Conservation (phyloP, 176 grass and related monocot species). For the Aegilops bicornis region DNA sequence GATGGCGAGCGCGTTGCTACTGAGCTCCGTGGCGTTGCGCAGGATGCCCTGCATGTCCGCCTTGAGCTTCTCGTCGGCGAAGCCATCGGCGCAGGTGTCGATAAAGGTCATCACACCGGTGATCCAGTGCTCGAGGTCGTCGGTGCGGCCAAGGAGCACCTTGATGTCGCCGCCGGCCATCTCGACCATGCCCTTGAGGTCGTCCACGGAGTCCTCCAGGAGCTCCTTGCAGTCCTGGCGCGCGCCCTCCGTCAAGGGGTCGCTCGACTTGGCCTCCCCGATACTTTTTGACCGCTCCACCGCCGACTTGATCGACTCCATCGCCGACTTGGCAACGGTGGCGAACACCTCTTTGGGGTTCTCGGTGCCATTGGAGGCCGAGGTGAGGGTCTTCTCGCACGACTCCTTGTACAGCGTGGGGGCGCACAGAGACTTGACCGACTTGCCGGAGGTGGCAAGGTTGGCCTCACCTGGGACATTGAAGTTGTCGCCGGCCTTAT, state of each 20-base stretch:
- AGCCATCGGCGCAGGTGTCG: constrained; percentile 71
- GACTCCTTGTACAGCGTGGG: constrained; percentile 72
- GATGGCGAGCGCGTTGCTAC: constrained; percentile 86
- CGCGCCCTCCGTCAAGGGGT: constrained; percentile 43
- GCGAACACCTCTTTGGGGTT: constrained; percentile 49
- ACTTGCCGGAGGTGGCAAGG: constrained; percentile 52
- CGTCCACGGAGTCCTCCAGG: constrained; percentile 58
- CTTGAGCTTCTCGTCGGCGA: constrained; percentile 60
- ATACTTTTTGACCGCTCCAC: constrained; percentile 23
- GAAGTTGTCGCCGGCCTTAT: constrained; percentile 40
- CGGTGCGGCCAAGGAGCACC: constrained; percentile 43
- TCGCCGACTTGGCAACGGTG: constrained; percentile 31
- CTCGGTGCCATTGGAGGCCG: constrained; percentile 32
- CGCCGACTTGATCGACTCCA: constrained; percentile 45
- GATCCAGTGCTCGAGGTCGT: constrained; percentile 68
- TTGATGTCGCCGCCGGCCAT: constrained; percentile 56
- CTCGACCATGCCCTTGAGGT: constrained; percentile 51
- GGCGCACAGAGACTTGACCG: constrained; percentile 57
- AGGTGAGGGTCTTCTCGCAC: constrained; percentile 63
- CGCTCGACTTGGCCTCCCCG: constrained; percentile 29
- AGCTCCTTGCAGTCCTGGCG: constrained; percentile 66
- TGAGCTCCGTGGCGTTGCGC: constrained; percentile 60
- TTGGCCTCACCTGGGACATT: constrained; percentile 38
- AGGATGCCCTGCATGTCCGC: constrained; percentile 54
- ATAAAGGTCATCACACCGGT: constrained; percentile 68